Percentiles rank a stretch among this genome's conserved stretches.
phyloP scores from a whole-genome alignment of 352 stramenopile genomes.

The Globisporangium nodosum region DNA sequence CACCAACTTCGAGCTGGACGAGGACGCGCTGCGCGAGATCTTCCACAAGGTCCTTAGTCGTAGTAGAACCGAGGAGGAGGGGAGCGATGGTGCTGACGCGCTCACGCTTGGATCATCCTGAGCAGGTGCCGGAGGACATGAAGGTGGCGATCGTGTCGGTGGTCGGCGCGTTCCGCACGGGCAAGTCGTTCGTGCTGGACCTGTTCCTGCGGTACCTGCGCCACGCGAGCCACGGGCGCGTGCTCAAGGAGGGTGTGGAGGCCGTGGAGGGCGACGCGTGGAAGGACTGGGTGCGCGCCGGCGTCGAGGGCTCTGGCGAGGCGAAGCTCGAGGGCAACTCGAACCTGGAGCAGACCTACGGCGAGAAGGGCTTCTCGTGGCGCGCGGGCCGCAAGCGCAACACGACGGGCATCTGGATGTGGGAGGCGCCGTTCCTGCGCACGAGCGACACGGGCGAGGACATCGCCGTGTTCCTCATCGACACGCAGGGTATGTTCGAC shows the following conservation, averaged over 20 bases:
- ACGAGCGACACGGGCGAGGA: slow-evolving; percentile 81
- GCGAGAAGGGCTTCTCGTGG: slow-evolving; percentile 94
- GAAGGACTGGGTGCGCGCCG: slow-evolving; percentile 65
- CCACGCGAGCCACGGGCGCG: slow-evolving; percentile 45
- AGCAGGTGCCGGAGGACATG: slow-evolving; percentile 83
- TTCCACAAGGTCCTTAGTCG: slow-evolving; percentile 39
- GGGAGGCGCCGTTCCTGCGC: slow-evolving; percentile 96
- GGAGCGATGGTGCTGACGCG: too few relatives aligned
- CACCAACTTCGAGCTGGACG: slow-evolving; percentile 82
- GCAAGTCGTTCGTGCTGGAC: slow-evolving; percentile 98
- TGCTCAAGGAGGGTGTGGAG: slow-evolving; percentile 47
- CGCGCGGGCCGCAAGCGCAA: slow-evolving; percentile 94
- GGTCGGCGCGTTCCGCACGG: slow-evolving; percentile 97
- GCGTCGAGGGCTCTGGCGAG: slow-evolving; percentile 43
- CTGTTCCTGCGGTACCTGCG: slow-evolving; percentile 97
- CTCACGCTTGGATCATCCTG: not conserved
- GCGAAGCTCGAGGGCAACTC: slow-evolving; percentile 79
- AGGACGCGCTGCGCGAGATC: slow-evolving; percentile 60
- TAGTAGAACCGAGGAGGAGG: too few relatives aligned
- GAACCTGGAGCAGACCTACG: slow-evolving; percentile 72
- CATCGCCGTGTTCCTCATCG: slow-evolving; percentile 96
- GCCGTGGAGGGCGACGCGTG: slow-evolving; percentile 30
- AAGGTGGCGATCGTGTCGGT: slow-evolving; percentile 98
- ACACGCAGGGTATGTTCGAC: slow-evolving; percentile 99
- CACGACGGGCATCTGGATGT: slow-evolving; percentile 99